Percentiles rank a stretch among this genome's conserved stretches.
Evolutionary conservation across 1,284 basidiomycete genomes (phyloP).

Genomic region (Vanrija pseudolonga): DNA sequence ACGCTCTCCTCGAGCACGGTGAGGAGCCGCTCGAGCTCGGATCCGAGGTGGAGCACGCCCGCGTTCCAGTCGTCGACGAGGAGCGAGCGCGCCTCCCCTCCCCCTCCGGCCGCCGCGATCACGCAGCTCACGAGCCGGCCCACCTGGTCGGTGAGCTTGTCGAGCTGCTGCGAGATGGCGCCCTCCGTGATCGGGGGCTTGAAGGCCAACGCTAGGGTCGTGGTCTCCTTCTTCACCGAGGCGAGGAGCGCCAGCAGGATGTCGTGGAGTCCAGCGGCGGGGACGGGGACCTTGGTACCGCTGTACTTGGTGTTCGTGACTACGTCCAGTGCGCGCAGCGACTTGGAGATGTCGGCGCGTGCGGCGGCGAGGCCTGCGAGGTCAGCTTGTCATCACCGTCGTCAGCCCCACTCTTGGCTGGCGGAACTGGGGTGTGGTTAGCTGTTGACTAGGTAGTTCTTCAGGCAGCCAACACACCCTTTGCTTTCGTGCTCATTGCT

Average conservation of each 20-base stretch:
- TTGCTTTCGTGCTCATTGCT: no score
- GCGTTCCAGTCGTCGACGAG: constrained; percentile 35
- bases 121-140: constrained; percentile 34
- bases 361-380: constrained; percentile 1
- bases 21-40: constrained; percentile 24
- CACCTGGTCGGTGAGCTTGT: constrained; percentile 31
- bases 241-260: constrained; percentile 22
- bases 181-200: constrained; percentile 38
- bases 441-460: no score
- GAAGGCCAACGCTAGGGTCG: constrained; percentile 36
- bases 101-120: constrained; percentile 12
- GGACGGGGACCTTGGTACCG: constrained; percentile 3
- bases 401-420: no score
- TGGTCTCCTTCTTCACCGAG: constrained; percentile 25
- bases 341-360: not conserved
- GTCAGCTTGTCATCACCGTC: not conserved
- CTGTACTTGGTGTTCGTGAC: not conserved
- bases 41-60: constrained; percentile 22
- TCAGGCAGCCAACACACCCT: no score
- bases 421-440: no score
- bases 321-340: constrained; percentile 4
- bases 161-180: constrained; percentile 31
- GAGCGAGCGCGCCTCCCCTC: not conserved
- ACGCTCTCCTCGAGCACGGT: constrained; percentile 17
- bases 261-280: constrained; percentile 25